Conservation (phyloP, 129 eudicot genomes). For the Pulicaria dysenterica region DNA sequence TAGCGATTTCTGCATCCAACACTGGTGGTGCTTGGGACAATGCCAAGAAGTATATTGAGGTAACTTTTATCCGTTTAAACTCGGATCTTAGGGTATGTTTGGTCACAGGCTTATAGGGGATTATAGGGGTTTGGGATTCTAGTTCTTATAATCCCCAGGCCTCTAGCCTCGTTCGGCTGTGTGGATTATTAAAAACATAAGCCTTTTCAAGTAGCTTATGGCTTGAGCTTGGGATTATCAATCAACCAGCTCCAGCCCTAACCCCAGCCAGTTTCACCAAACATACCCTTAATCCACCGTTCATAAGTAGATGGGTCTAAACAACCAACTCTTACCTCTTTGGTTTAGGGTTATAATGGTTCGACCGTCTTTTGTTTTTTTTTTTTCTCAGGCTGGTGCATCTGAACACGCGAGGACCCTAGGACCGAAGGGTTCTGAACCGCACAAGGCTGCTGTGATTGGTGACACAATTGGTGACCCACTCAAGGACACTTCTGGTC, state of each 20-base stretch:
- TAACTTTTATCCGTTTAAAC: too few relatives aligned
- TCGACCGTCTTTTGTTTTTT: background rate
- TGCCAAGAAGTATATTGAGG: slow-evolving; percentile 95
- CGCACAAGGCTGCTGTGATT: slow-evolving; percentile 93
- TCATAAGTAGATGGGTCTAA: too few relatives aligned
- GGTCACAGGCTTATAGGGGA: too few relatives aligned
- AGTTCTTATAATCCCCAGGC: too few relatives aligned
- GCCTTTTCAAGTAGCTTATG: too few relatives aligned
- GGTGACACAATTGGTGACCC: slow-evolving; percentile 96
- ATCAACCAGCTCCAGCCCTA: too few relatives aligned
- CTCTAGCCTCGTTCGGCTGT: too few relatives aligned
- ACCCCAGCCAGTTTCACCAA: too few relatives aligned
- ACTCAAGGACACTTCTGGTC: slow-evolving; percentile 88
- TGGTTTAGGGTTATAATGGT: background rate
- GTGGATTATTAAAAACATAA: too few relatives aligned
- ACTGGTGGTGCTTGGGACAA: slow-evolving; percentile 98
- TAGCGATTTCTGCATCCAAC: slow-evolving; percentile 91
- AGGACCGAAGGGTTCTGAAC: slow-evolving; percentile 90
- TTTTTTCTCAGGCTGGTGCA: slow-evolving; percentile 67
- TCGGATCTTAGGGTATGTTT: too few relatives aligned
- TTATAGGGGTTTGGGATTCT: too few relatives aligned
- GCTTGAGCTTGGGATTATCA: too few relatives aligned
- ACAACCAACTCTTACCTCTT: background rate
- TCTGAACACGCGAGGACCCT: slow-evolving; percentile 84
- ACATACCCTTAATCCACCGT: background rate